These are phyloP conservation scores for Neurospora sp. DNA, from an alignment of 495 filamentous ascomycete genomes.

Conservation along the genomic window DNA sequence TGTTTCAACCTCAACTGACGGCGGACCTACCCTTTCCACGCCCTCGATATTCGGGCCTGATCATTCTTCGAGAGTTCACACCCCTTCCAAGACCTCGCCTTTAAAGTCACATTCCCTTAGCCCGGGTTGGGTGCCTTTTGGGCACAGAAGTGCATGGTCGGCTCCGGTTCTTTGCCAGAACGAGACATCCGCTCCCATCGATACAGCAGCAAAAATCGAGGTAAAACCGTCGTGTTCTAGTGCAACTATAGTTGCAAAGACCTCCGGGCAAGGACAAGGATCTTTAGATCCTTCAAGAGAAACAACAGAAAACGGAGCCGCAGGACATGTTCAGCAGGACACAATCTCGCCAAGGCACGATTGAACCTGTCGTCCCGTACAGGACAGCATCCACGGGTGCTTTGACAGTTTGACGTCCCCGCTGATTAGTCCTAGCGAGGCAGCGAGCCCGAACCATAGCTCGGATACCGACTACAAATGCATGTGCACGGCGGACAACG, in stretches of 20 bases:
- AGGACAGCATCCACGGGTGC: conserved; percentile 35
- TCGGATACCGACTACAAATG: conserved; percentile 1
- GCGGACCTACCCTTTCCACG: not conserved
- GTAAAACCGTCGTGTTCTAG: not conserved
- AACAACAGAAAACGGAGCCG: conserved; percentile 8
- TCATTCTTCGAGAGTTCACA: not conserved
- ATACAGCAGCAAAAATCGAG: not conserved
- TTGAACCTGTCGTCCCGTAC: conserved; percentile 31
- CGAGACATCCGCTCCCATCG: not conserved
- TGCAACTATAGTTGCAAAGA: not conserved
- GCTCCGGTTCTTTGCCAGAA: not conserved
- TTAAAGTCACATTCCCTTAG: not conserved
- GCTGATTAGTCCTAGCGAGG: conserved; percentile 39
- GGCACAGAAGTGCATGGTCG: not conserved
- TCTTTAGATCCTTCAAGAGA: not conserved
- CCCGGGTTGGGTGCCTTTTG: not conserved
- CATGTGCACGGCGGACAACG: too few relatives aligned
- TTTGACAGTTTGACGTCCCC: conserved; percentile 21
- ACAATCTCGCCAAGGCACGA: conserved; percentile 24
- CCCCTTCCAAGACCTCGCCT: not conserved
- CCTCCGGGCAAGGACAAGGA: not conserved
- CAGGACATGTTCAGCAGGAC: conserved; percentile 23
- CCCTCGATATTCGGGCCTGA: not conserved
- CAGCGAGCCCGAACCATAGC: conserved; percentile 46
- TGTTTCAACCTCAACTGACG: not conserved